Evolutionary conservation across 75 land plant species (phyloP), one percentile per base, ranked within the genome.

Genomic region (Ceratopteris richardii): DNA sequence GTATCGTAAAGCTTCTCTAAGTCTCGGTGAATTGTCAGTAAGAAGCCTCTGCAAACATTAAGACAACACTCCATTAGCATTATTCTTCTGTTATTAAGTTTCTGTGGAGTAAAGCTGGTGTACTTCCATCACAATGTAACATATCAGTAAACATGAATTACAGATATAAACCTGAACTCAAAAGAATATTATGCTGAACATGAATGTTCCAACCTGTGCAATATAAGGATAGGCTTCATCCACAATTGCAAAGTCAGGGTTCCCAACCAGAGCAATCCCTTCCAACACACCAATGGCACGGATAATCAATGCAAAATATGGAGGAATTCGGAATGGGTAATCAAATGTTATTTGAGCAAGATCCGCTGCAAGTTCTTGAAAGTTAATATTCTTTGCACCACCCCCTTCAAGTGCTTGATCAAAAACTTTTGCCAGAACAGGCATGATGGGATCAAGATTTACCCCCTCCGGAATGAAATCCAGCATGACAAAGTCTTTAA

Each of bases 321-420:
- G 99, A 0, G 99, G 99, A 44, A 95, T 95, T 63, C 93, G 75
- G 57, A 95, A 95, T 54, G 99, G 99, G 73, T 95, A 95, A 58
- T 95, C 99, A 74, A 95, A 95, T 44, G 99, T 95, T 52, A 95
- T 95, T 70, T 95, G 99, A 19, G 99, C 99, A 64, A 95, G 68
- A 75, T 95, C 99, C 55, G 99, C 64, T 67, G 99, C 99, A 63
- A 95, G 76, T 64, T 95, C 99, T 77, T 94, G 99, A 68, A 95
- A 95, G 52, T 95, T 95, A 47, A 95, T 87, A 54, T 90, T 95
- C 57, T 95, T 95, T 18, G 99, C 99, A 44, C 99, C 99, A 28
- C 99, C 99, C 40, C 99, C 99, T 80, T 95, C 99, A 73, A 95
- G 83, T 40, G 99, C 99, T 75, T 95, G 99, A 80, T 95, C 99